Evolutionary conservation across 352 stramenopile genomes (phyloP).

Genomic region (Pythium plurisporium): DNA sequence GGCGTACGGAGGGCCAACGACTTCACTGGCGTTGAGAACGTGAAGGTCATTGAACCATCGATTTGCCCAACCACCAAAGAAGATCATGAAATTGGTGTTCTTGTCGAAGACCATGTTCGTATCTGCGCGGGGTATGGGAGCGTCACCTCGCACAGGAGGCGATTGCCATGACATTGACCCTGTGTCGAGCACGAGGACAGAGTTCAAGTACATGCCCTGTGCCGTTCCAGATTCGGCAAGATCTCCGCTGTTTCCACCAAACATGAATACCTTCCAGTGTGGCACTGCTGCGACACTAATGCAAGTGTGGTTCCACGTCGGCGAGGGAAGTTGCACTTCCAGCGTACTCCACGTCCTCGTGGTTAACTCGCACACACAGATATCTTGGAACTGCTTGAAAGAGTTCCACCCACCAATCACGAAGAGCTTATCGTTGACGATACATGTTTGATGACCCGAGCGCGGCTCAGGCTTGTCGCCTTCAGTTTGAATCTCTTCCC

Average conservation of each 20-base stretch:
- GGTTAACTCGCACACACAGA: conserved; percentile 90
- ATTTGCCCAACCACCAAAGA: conserved; percentile 97
- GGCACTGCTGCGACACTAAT: conserved; percentile 93
- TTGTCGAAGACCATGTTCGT: conserved; percentile 93
- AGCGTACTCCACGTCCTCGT: conserved; percentile 84
- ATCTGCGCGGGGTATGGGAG: conserved; percentile 89
- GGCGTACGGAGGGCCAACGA: conserved; percentile 95
- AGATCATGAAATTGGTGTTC: conserved; percentile 84
- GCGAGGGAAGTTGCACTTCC: conserved; percentile 43
- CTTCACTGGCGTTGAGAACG: conserved; percentile 91
- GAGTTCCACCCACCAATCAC: conserved; percentile 96
- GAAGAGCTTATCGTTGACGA: conserved; percentile 89
- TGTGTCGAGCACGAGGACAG: conserved; percentile 90
- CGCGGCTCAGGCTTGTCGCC: conserved; percentile 90
- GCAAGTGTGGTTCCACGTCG: conserved; percentile 94
- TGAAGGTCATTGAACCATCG: conserved; percentile 93
- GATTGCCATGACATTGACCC: conserved; percentile 74
- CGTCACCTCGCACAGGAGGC: conserved; percentile 61
- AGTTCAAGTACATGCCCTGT: conserved; percentile 88
- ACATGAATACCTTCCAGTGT: conserved; percentile 97
- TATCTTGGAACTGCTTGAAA: conserved; percentile 95
- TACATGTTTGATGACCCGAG: conserved; percentile 91
- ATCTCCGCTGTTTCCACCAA: conserved; percentile 95
- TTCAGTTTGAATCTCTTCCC: conserved; percentile 82
- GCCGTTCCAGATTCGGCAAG: conserved; percentile 81